Conservation (phyloP, 164 flowering plant genomes). For the Akebia trifoliata region DNA sequence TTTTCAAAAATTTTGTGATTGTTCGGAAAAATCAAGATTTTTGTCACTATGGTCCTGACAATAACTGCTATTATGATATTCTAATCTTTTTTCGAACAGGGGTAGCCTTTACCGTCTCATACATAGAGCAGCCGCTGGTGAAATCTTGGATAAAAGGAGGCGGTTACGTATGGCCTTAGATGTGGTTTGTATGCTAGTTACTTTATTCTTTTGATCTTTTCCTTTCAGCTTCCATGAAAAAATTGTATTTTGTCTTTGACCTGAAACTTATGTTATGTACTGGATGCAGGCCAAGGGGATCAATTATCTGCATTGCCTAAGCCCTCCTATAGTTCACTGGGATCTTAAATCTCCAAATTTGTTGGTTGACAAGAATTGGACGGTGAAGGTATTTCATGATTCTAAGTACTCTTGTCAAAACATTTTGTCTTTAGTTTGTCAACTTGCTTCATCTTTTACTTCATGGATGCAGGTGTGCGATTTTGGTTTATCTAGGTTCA, state of each 20-base stretch:
- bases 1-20: no score
- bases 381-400: constrained; percentile 59
- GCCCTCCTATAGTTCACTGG: constrained; percentile 94
- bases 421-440: not conserved
- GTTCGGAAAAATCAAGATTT: no score
- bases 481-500: constrained; percentile 96
- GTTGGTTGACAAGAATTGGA: constrained; percentile 95
- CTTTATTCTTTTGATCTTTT: not conserved
- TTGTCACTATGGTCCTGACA: no score
- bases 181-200: constrained; percentile 58
- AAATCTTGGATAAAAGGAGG: constrained; percentile 69
- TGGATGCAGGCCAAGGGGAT: constrained; percentile 83
- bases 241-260: not conserved
- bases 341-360: constrained; percentile 93
- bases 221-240: not conserved
- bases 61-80: no score
- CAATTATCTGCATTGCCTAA: constrained; percentile 83
- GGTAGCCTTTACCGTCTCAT: constrained; percentile 88
- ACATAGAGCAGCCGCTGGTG: constrained; percentile 73
- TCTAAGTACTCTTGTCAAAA: not conserved
- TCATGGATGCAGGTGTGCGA: constrained; percentile 68
- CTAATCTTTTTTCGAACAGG: constrained; percentile 36
- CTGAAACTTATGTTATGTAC: constrained; percentile 5
- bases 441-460: constrained; percentile 1
- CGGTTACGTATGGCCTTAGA: constrained; percentile 91